These are phyloP conservation scores for Mycosphaerella arachidis DNA, from an alignment of 2,329 filamentous ascomycete species.

Conservation along the genomic window DNA sequence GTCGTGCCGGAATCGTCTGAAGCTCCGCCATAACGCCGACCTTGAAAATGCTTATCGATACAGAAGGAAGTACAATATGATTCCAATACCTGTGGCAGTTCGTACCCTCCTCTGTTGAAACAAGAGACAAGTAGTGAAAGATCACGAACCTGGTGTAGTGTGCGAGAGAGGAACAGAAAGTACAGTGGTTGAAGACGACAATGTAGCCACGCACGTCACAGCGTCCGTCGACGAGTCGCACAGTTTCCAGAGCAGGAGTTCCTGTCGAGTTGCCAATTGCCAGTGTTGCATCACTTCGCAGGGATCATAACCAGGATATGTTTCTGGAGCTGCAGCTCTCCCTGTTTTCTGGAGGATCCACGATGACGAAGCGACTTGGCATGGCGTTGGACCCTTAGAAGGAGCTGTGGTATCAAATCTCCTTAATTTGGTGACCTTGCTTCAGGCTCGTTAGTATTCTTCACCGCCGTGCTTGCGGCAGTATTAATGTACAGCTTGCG, in stretches of 20 bases:
- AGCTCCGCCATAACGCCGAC: slow-evolving; percentile 18
- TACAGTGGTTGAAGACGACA: slow-evolving; percentile 4
- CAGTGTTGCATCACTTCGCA: slow-evolving; percentile 17
- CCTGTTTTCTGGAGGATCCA: slow-evolving; percentile 1
- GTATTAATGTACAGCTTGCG: slow-evolving; percentile 1
- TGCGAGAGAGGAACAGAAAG: not conserved
- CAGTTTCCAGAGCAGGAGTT: not conserved
- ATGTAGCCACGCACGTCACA: slow-evolving; percentile 3
- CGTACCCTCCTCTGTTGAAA: not conserved
- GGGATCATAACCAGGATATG: slow-evolving; percentile 11
- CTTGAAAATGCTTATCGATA: not conserved
- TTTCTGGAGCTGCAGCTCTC: slow-evolving; percentile 10
- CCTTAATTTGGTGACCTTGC: not conserved
- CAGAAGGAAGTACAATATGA: not conserved
- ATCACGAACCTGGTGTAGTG: not conserved
- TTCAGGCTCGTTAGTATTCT: not conserved
- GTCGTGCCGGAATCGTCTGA: slow-evolving; percentile 47
- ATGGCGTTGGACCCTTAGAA: not conserved
- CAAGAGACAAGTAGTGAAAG: not conserved
- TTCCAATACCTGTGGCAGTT: not conserved
- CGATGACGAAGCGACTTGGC: slow-evolving; percentile 8
- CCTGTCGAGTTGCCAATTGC: not conserved
- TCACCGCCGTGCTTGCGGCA: not conserved
- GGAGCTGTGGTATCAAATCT: not conserved
- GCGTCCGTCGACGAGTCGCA: slow-evolving; percentile 7